Evolutionary conservation across 495 filamentous ascomycete genomes (phyloP), one percentile per base, ranked within the genome.

Genomic region (Penicillium silybi): DNA sequence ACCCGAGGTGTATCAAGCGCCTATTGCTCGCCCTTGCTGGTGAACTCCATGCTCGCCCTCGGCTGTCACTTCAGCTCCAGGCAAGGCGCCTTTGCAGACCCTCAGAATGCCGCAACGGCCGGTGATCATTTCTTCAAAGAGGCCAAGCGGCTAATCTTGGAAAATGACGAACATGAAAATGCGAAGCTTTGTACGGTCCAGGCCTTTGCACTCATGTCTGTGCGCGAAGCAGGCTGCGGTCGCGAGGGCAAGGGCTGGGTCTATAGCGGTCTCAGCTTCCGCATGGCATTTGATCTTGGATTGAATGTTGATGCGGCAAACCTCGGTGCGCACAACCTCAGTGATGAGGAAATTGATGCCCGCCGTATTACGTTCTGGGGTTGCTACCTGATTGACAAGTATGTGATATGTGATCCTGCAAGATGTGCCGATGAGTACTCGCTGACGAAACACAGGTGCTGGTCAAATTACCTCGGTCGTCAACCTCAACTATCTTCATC

Each of bases 301-400:
- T 73, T 98, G 48, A 96, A 97, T 60, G 79, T 97, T n/a, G 86
- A 97, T 67, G 80, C 85, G 2, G 79, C 81, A 2, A 82, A 79
- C 11, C 74, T 88, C 22, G 74, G 66, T 5, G 76, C 81, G 26
- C 78, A 78, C 34, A 80, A 75, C 29, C 78, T 92, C 19, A 84
- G 81, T 44, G 92, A 96, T 43, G 80, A 87, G 42, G 95, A 97
- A 64, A 77, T 90, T 35, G 93, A 98, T 72, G 91, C 89, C 8
- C 77, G 93, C 38, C 77, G 89, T 27, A 85, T 97, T 27, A 97
- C 93, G 0, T 96, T 97, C 58, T 98, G 93, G 93, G 93, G 93
- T n/a, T 97, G 91, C 64, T 97, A 93, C 70, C 72, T 96, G 20
- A 95, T 98, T 63, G 93, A 98, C 72, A 97, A 97, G 82, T 88